Conservation (phyloP, 1,284 basidiomycete species). For the Tetrapyrgos nigripes region DNA sequence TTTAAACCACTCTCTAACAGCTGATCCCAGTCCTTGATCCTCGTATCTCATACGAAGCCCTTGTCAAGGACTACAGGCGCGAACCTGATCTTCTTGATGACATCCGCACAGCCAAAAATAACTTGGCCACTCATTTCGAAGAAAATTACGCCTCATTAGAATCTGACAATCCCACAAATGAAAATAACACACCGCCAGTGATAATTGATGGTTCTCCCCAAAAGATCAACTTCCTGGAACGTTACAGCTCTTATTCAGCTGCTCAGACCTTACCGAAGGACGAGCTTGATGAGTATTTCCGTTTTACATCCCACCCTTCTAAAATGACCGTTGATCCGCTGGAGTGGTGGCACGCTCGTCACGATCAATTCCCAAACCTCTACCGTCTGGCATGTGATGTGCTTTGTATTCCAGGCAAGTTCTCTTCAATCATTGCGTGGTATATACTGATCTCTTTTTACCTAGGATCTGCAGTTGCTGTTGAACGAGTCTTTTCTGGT, state of each 20-base stretch:
- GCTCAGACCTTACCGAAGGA: background rate
- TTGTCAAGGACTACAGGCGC: slow-evolving; percentile 25
- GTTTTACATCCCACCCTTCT: background rate
- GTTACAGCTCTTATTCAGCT: background rate
- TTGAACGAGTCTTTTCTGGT: slow-evolving; percentile 27
- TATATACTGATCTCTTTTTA: too few relatives aligned
- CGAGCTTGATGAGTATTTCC: background rate
- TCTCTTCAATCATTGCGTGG: too few relatives aligned
- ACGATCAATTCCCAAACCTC: too few relatives aligned
- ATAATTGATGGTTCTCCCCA: background rate
- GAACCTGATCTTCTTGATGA: slow-evolving; percentile 17
- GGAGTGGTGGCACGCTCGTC: too few relatives aligned
- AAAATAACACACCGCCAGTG: background rate
- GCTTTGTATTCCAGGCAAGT: slow-evolving; percentile 17
- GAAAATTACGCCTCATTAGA: slow-evolving; percentile 10
- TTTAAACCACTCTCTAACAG: background rate
- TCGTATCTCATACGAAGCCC: slow-evolving; percentile 28
- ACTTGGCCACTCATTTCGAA: slow-evolving; percentile 17
- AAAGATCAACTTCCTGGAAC: background rate
- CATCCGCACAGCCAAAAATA: slow-evolving; percentile 20
- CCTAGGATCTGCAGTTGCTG: slow-evolving; percentile 31
- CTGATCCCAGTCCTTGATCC: slow-evolving; percentile 33
- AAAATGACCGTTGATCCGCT: too few relatives aligned
- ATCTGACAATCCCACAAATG: background rate
- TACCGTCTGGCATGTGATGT: slow-evolving; percentile 16